Conservation (phyloP, 2,329 filamentous ascomycete genomes). For the Chlorencoelia australis region DNA sequence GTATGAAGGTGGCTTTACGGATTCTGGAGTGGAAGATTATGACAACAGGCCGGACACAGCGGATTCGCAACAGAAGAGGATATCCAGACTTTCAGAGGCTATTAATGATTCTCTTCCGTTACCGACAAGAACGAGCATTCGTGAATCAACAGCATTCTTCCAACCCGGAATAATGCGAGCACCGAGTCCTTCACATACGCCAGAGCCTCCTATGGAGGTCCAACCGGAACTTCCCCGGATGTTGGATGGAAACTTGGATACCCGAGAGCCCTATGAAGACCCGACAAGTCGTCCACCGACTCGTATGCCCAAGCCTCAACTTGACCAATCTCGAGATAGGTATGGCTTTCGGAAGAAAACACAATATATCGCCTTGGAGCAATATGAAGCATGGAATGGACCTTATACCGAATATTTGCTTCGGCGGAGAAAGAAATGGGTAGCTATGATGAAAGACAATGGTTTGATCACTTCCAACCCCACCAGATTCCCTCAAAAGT, state of each 20-base stretch:
- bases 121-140: slow-evolving; percentile 13
- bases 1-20: slow-evolving; percentile 54
- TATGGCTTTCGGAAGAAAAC: slow-evolving; percentile 90
- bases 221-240: not conserved
- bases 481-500: slow-evolving; percentile 68
- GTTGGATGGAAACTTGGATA: slow-evolving; percentile 6
- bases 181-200: slow-evolving; percentile 35
- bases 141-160: slow-evolving; percentile 32
- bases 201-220: not conserved
- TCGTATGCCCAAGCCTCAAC: slow-evolving; percentile 10
- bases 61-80: slow-evolving; percentile 16
- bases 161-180: slow-evolving; percentile 24
- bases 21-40: slow-evolving; percentile 36
- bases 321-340: slow-evolving; percentile 49
- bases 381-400: slow-evolving; percentile 75
- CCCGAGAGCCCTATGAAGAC: slow-evolving; percentile 12
- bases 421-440: slow-evolving; percentile 74
- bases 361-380: slow-evolving; percentile 62
- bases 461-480: slow-evolving; percentile 63
- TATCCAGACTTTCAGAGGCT: slow-evolving; percentile 16
- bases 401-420: slow-evolving; percentile 67
- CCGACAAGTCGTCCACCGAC: slow-evolving; percentile 8
- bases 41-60: slow-evolving; percentile 15
- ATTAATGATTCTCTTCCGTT: slow-evolving; percentile 15
- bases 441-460: slow-evolving; percentile 63